phyloP scores from a whole-genome alignment of 768 basidiomycete genomes.

The Lactarius psammicola region DNA sequence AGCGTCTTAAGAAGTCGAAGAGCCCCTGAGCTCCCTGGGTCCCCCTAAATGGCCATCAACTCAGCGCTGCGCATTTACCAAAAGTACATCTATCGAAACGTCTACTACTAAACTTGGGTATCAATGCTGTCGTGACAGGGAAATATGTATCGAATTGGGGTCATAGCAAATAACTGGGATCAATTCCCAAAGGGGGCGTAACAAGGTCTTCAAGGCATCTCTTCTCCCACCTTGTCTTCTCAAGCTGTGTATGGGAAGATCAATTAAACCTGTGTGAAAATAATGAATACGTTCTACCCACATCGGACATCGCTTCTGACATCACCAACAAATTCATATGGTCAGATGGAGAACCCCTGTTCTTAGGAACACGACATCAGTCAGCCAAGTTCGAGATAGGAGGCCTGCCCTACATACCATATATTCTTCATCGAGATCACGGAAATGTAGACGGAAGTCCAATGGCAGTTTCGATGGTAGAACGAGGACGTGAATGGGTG shows the following conservation, averaged over 20 bases:
- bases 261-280: conserved; percentile 17
- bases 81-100: background rate
- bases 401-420: conserved; percentile 47
- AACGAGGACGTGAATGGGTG: conserved; percentile 70
- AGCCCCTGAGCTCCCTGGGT: too few species aligned
- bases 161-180: conserved; percentile 20
- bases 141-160: background rate
- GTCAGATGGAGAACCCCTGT: conserved; percentile 54
- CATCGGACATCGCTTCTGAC: conserved; percentile 57
- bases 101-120: background rate
- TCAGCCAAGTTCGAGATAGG: background rate
- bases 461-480: conserved; percentile 72
- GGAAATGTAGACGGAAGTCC: conserved; percentile 65
- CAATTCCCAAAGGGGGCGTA: conserved; percentile 34
- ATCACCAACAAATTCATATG: conserved; percentile 75
- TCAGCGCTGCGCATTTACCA: background rate
- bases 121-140: background rate
- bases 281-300: conserved; percentile 37
- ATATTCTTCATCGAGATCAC: conserved; percentile 62
- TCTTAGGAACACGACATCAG: conserved; percentile 31
- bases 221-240: conserved; percentile 51
- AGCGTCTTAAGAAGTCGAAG: too few species aligned
- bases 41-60: background rate
- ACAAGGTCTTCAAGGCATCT: conserved; percentile 46
- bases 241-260: conserved; percentile 42